A percentile compares a stretch with the other conserved stretches of the same genome.
phyloP scores from a whole-genome alignment of 345 rosid genomes.

The Mercurialis annua region DNA sequence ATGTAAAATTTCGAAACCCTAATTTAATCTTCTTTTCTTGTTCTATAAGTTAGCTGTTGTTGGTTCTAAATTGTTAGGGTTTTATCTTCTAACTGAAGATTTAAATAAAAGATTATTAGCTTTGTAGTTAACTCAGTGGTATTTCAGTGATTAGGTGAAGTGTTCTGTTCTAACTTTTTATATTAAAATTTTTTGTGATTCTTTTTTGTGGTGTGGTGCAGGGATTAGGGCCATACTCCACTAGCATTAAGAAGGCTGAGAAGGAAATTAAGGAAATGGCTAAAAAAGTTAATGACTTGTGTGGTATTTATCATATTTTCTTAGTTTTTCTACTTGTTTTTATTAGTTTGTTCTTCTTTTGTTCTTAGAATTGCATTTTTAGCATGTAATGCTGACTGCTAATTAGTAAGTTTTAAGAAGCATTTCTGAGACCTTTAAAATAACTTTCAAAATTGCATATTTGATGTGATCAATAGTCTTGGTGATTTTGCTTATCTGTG shows the following conservation, averaged over 20 bases:
- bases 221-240: conserved; percentile 95
- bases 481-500: neutral
- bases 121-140: too few species aligned
- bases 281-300: conserved; percentile 79
- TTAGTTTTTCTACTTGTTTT: neutral
- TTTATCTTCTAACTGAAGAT: too few species aligned
- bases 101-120: too few species aligned
- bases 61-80: too few species aligned
- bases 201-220: conserved; percentile 20
- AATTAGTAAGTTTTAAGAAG: too few species aligned
- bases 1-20: conserved; percentile 22
- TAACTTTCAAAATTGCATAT: neutral
- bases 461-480: neutral
- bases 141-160: too few species aligned
- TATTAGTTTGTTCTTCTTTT: too few species aligned
- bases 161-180: too few species aligned
- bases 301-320: conserved; percentile 42
- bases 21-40: neutral
- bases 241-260: conserved; percentile 80
- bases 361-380: too few species aligned
- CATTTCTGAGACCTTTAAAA: neutral
- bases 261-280: conserved; percentile 93
- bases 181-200: too few species aligned
- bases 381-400: neutral
- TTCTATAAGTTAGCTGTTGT: neutral